A percentile compares a stretch with the other conserved stretches of the same genome.
These are phyloP conservation scores for Peronospora destructor DNA, from an alignment of 352 stramenopile genomes.

Conservation along the genomic window DNA sequence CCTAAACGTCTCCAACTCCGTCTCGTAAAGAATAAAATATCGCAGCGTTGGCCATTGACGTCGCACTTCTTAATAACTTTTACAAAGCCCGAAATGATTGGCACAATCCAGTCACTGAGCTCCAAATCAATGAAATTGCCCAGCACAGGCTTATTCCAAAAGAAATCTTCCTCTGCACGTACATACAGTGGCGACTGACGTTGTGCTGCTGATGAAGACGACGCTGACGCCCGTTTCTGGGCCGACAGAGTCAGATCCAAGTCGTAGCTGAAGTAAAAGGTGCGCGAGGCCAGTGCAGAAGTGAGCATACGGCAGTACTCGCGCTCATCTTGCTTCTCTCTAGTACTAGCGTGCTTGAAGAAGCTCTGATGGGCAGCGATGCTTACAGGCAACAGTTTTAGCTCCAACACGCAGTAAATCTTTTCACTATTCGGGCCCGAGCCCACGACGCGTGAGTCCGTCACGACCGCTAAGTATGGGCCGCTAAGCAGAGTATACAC, in stretches of 20 bases:
- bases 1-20: slow-evolving; percentile 75
- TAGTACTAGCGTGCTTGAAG: slow-evolving; percentile 35
- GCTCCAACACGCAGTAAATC: slow-evolving; percentile 49
- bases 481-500: slow-evolving; percentile 63
- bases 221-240: slow-evolving; percentile 43
- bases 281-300: slow-evolving; percentile 35
- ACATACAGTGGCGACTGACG: slow-evolving; percentile 30
- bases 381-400: slow-evolving; percentile 52
- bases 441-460: slow-evolving; percentile 52
- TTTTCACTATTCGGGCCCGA: slow-evolving; percentile 52
- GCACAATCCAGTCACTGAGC: slow-evolving; percentile 65
- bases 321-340: slow-evolving; percentile 52
- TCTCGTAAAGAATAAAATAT: slow-evolving; percentile 74
- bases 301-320: slow-evolving; percentile 59
- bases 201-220: slow-evolving; percentile 18
- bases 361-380: slow-evolving; percentile 47
- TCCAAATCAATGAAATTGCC: slow-evolving; percentile 47
- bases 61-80: slow-evolving; percentile 46
- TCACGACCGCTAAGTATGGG: slow-evolving; percentile 66
- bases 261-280: slow-evolving; percentile 73
- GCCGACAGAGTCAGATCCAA: slow-evolving; percentile 72
- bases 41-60: slow-evolving; percentile 47
- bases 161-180: slow-evolving; percentile 85
- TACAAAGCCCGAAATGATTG: slow-evolving; percentile 73
- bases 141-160: slow-evolving; percentile 86